Evolutionary conservation across 169 alveolate species (phyloP), one percentile per base, ranked within the genome.

Genomic region (Plasmodium blacklocki): DNA sequence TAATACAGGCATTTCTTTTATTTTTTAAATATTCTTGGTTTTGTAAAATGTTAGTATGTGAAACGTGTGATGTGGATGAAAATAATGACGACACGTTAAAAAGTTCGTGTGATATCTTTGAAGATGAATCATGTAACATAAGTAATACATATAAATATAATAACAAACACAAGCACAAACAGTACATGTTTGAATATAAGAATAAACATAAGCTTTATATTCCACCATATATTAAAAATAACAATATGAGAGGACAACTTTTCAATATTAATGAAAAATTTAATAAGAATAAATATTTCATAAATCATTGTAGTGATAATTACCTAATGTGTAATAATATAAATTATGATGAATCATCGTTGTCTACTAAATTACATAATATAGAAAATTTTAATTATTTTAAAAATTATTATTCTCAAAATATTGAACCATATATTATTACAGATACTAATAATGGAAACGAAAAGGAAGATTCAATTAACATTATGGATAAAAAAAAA

Each of bases 1-100:
- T 83, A 59, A 50, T 58, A 18, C 86, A 70, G 19, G 71, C 66
- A 9, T 83, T 83, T 39, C 68, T 83, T 47, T 68, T 83, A n/a
- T 32, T 83, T 5, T 83, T 83, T 71, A 70, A 83, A 19, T 83
- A 68, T 43, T 32, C 89, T 52, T 19, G 49, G 9, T 23, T 15
- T 23, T 18, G 60, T n/a, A 14, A 8, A 1, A 11, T 3, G 8
- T 21, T 72, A 43, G 21, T 62, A 8, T 4, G 8, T 23, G 83
- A 72, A 12, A 14, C 58, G 6, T 8, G n/a, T 39, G 54, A 8
- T 66, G 9, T 29, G n/a, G 5, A 29, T 66, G 52, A 29, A 26
- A 71, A 71, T 49, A 9, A 12, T 39, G 11, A 39, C 47, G 47
- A 5, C 47, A 39, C 47, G 7, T 5, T 39, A 39, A 39, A 39